Evolutionary conservation across 495 filamentous ascomycete genomes (phyloP), one percentile per base, ranked within the genome.

Genomic region (Astrothelium macrocarpum): DNA sequence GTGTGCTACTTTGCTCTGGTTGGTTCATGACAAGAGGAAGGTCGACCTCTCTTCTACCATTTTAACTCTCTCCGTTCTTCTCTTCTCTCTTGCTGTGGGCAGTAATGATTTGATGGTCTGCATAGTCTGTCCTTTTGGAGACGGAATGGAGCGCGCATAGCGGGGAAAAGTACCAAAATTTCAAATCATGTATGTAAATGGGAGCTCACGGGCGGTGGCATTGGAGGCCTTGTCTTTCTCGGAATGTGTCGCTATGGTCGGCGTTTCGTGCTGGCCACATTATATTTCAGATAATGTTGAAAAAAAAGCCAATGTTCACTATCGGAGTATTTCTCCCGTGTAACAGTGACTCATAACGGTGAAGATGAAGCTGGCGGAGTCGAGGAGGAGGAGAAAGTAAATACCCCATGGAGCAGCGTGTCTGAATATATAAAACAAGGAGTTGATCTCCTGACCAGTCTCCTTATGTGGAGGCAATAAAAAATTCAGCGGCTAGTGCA

Each of bases 181-280:
- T 39, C 49, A 26, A n/a, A 25, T 56, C 49, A 56, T 56, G 49
- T 56, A 56, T 56, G 49, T 56, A 56, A 56, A 56, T 29, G 49
- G 49, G 49, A 56, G 14, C 34, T 49, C 49, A 56, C 29, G 49
- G 49, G 49, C 16, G 49, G 49, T 5, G 34, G 34, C 34, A 56
- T 20, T 28, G 26, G 23, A 25, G 49, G 2, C 49, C 29, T 20
- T 56, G 49, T 39, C 34, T 26, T 9, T 49, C 20, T 49, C 12
- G 25, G 11, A 26, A 56, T 56, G 49, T 56, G 23, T 26, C 49
- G 20, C 16, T 26, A 29, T 4, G 23, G 49, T 2, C 10, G 12
- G 49, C 12, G 12, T 12, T 56, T 56, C 25, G 49, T 56, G 49
- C 49, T 56, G 49, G 49, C 25, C 49, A 56, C 49, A 26, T 56